Base-by-base conservation (phyloP, 106 monocot genomes). In the Dendrobium catenatum region DNA sequence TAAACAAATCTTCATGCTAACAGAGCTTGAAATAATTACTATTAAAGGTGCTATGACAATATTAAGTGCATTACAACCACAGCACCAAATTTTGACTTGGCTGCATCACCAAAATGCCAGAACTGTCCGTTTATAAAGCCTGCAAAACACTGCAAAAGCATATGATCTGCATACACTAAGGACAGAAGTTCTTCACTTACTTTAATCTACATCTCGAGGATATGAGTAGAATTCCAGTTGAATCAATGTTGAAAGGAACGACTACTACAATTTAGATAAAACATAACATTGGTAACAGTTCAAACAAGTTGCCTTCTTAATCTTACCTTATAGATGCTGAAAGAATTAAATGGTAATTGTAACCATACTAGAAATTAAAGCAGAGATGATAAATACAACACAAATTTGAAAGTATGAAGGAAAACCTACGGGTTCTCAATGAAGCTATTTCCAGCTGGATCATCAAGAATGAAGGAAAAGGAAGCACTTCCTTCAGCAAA, bases 361-460 rank as follows among this genome's bases (percentile, higher is more conserved):
- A 42, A 44, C 42, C 43, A 41, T 74, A 20, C 43, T 44, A 74
- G 43, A 43, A 44, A 74, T 44, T 22, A 74, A 42, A 74, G 26
- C 43, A 44, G 44, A 19, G 74, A 40, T 43, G 5, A n/a, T 74
- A 44, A 44, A 74, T 37, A 70, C 15, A 61, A 61, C 56, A 68
- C 22, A 68, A 68, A 10, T 1, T 26, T 26, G 31, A 66, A 20
- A 29, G 29, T 15, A 40, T 31, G 10, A 29, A 43, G 74, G 15
- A 49, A 49, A 37, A 48, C 99, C 91, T 93, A 99, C 99, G 86
- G 95, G 78, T 99, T 99, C 84, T 99, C 99, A 82, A 99, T 87
- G 55, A 90, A 95, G 81, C 99, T 99, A 77, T 99, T 99, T 81
- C 99, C 99, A 76, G 99, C 75, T 78, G 99, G 99, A 90, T 99